Conservation (phyloP, 2,329 filamentous ascomycete species). For the Fusarium nisikadoi region DNA sequence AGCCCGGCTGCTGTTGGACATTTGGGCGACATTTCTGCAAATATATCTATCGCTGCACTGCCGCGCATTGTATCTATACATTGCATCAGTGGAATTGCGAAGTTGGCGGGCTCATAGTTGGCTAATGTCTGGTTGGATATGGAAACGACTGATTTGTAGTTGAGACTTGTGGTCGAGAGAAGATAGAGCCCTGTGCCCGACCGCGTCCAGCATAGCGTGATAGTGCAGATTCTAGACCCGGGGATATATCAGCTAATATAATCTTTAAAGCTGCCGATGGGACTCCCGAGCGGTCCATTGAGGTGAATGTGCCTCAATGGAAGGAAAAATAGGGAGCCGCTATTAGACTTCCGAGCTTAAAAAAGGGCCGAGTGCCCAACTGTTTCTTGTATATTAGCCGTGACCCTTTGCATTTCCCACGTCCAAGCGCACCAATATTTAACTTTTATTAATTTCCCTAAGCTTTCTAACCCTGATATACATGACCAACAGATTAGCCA, state of each 20-base stretch:
- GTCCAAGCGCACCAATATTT: not conserved
- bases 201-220: not conserved
- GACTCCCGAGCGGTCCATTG: fast-evolving
- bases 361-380: not conserved
- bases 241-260: not conserved
- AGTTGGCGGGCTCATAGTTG: too few relatives aligned
- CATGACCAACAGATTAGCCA: fast-evolving
- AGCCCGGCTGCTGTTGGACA: too few relatives aligned
- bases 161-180: too few relatives aligned
- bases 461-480: not conserved
- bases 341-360: not conserved
- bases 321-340: fast-evolving
- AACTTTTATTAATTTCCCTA: not conserved
- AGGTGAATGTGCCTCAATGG: not conserved
- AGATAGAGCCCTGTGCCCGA: not conserved
- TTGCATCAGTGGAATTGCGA: too few relatives aligned
- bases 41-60: too few relatives aligned
- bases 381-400: not conserved
- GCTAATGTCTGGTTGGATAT: too few relatives aligned
- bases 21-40: too few relatives aligned
- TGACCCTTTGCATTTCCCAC: not conserved
- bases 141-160: too few relatives aligned
- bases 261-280: fast-evolving
- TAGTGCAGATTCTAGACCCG: not conserved
- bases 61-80: too few relatives aligned